Conservation (phyloP, 2,329 filamentous ascomycete genomes). For the Malbranchea zuffiana region DNA sequence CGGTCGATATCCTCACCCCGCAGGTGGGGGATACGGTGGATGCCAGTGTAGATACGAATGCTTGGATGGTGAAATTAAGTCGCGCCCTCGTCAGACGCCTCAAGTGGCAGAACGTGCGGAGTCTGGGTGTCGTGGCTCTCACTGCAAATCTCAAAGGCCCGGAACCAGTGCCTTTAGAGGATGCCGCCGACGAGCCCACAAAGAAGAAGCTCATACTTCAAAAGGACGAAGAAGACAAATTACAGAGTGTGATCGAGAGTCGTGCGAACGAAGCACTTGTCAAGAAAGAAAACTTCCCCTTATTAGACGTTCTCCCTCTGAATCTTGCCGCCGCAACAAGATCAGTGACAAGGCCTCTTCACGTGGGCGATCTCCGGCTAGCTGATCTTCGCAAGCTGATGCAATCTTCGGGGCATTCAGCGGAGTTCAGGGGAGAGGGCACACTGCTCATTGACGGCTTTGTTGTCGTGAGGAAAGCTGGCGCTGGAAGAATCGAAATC, state of each 20-base stretch:
- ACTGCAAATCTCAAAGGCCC: slow-evolving; percentile 58
- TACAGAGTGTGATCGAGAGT: slow-evolving; percentile 16
- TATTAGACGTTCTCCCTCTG: slow-evolving; percentile 49
- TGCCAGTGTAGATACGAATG: slow-evolving; percentile 93
- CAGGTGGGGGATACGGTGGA: slow-evolving; percentile 62
- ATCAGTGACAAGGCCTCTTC: slow-evolving; percentile 72
- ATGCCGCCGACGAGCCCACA: slow-evolving; percentile 25
- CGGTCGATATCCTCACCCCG: slow-evolving; percentile 71
- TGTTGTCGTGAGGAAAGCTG: slow-evolving; percentile 80
- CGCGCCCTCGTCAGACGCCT: slow-evolving; percentile 74
- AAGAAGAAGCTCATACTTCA: slow-evolving; percentile 44
- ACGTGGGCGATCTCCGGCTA: slow-evolving; percentile 84
- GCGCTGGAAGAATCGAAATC: slow-evolving; percentile 76
- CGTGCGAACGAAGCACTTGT: slow-evolving; percentile 18
- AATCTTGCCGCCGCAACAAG: slow-evolving; percentile 61
- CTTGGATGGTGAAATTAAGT: slow-evolving; percentile 87
- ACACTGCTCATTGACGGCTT: slow-evolving; percentile 78
- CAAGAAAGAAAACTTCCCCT: slow-evolving; percentile 33
- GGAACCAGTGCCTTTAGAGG: slow-evolving; percentile 20
- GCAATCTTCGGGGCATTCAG: slow-evolving; percentile 68
- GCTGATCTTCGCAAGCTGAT: slow-evolving; percentile 79
- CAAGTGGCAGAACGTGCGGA: slow-evolving; percentile 89
- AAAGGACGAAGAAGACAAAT: slow-evolving; percentile 35
- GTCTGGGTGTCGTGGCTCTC: slow-evolving; percentile 82
- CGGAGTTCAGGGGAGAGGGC: slow-evolving; percentile 88